Conservation (phyloP, 345 rosid genomes). For the Kernera saxatilis region DNA sequence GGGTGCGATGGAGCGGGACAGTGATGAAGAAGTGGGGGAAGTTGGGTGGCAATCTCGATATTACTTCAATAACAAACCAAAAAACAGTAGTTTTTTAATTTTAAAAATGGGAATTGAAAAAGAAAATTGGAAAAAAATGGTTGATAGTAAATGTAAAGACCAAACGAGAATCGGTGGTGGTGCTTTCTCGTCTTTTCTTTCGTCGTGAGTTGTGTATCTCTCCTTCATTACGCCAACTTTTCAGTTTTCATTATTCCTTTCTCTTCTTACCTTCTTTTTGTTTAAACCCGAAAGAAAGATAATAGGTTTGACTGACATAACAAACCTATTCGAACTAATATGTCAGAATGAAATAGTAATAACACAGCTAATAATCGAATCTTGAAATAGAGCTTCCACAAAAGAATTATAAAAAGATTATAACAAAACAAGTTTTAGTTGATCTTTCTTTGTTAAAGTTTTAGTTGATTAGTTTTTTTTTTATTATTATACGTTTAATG, state of each 20-base stretch:
- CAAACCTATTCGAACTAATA: background rate
- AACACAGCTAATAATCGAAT: background rate
- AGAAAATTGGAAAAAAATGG: background rate
- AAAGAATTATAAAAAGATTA: no score
- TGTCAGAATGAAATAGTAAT: background rate
- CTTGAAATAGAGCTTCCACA: no score
- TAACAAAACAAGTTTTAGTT: no score
- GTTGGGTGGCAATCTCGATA: constrained; percentile 10
- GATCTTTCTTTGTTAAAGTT: no score
- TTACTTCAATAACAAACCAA: background rate
- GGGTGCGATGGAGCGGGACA: constrained; percentile 29
- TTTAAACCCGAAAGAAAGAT: background rate
- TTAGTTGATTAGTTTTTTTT: no score
- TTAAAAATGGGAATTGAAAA: background rate
- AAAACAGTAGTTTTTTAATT: background rate
- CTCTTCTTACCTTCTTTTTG: background rate
- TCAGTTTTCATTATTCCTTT: constrained; percentile 10
- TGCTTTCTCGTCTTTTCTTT: constrained; percentile 16
- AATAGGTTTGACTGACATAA: constrained; percentile 3
- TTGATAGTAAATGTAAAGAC: constrained; percentile 23
- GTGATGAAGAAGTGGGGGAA: constrained; percentile 27
- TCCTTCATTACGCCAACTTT: constrained; percentile 16
- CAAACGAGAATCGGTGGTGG: constrained; percentile 23
- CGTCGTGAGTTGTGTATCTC: constrained; percentile 14
- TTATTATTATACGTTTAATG: no score